Conservation (phyloP, 768 basidiomycete species). For the Trametes villosa region DNA sequence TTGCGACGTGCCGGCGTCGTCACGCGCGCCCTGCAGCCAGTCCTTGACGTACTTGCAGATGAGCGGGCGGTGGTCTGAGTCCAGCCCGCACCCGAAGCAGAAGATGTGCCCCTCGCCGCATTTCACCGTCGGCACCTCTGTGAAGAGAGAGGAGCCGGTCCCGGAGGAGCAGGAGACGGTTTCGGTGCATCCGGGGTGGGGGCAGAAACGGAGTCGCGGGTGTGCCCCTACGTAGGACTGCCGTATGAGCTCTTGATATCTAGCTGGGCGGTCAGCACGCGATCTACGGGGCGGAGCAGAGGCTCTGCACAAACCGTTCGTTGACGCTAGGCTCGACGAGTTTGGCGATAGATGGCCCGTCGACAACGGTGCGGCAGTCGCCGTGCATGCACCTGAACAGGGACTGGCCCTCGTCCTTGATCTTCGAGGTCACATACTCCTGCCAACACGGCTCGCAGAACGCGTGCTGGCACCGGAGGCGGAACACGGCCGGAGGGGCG, state of each 20-base stretch:
- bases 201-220: constrained; percentile 87
- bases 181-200: constrained; percentile 90
- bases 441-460: constrained; percentile 88
- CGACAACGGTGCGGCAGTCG: constrained; percentile 64
- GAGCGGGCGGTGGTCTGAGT: constrained; percentile 91
- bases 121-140: constrained; percentile 85
- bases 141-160: constrained; percentile 65
- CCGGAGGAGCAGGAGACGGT: constrained; percentile 86
- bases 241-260: constrained; percentile 73
- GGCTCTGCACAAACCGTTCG: constrained; percentile 12
- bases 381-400: constrained; percentile 81
- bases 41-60: constrained; percentile 83
- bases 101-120: constrained; percentile 83
- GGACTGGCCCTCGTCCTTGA: constrained; percentile 80
- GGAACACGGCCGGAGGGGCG: constrained; percentile 56
- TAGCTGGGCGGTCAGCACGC: constrained; percentile 6
- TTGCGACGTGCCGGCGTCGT: constrained; percentile 97
- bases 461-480: constrained; percentile 79
- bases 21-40: constrained; percentile 96
- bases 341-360: constrained; percentile 59
- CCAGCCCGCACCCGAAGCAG: constrained; percentile 93
- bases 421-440: constrained; percentile 76
- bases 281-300: not conserved
- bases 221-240: constrained; percentile 91
- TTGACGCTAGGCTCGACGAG: constrained; percentile 51